Base-by-base conservation (phyloP, 2,329 filamentous ascomycete species). In the Fusarium proliferatum region DNA sequence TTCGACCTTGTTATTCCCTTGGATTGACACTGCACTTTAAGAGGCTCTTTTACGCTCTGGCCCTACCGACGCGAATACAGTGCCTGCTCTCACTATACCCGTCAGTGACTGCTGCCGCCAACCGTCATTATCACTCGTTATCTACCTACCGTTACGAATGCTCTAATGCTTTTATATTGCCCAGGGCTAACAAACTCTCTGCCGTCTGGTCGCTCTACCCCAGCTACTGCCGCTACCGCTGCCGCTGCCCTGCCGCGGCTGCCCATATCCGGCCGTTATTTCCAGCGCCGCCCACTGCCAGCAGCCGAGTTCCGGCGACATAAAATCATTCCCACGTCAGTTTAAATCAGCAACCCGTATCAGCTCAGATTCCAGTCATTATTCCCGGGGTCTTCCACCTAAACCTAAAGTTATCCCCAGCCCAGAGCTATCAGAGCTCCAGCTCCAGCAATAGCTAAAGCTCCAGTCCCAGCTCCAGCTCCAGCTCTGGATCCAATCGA, bases 261-360 rank as follows among this genome's bases (percentile, higher is more conserved):
- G 64, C 68, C 61, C 62, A 71, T 70, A 68, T 68, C 75, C 70
- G 69, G 62, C 53, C 59, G 56, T 80, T 80, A 80, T 80, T 80
- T 67, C 80, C 80, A 80, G 77, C 75, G 73, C 56, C 64, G 73
- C 64, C 64, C 64, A 68, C 65, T 49, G 48, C n/a, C 67, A 64
- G 73, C 76, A 76, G 71, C 73, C 73, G 73, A 74, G 59, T 67
- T 60, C 73, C 69, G 65, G 66, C 61, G 28, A 66, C 58, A 68
- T 60, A 74, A 65, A 57, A 61, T 55, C 60, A 59, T 51, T 52
- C 55, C 63, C 59, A 55, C 36, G 57, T 59, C 59, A 43, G 34
- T 58, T 53, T 66, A 51, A 51, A 55, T 58, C 56, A 68, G 51
- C 41, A 56, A 55, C 39, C 60, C 64, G 59, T 49, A 62, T 69